Evolutionary conservation across 306 rosid species (phyloP).

Genomic region (Vigna radiata): DNA sequence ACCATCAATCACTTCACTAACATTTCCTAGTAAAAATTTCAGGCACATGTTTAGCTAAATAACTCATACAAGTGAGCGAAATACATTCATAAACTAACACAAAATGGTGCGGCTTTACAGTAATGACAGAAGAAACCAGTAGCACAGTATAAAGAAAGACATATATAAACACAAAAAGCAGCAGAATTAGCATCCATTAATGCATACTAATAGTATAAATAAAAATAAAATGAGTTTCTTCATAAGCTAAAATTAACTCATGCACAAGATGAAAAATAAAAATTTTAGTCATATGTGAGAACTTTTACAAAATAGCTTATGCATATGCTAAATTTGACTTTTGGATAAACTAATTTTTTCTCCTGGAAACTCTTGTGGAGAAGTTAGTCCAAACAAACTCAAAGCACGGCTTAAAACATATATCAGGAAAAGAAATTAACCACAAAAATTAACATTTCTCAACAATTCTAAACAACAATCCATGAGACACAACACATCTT

Average conservation of each 20-base stretch:
- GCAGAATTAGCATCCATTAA: slow-evolving; percentile 11
- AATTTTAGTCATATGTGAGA: no score
- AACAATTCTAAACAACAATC: neutral
- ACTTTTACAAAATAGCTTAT: no score
- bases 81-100: slow-evolving; percentile 7
- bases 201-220: slow-evolving; percentile 2
- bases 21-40: slow-evolving; percentile 5
- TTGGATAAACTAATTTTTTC: no score
- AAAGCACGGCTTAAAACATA: neutral
- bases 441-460: neutral
- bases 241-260: no score
- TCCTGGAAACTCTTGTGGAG: no score
- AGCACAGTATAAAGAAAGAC: slow-evolving; percentile 11
- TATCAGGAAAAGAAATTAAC: neutral
- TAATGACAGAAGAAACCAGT: slow-evolving; percentile 23
- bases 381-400: no score
- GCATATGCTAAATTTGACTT: no score
- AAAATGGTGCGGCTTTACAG: slow-evolving; percentile 9
- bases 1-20: slow-evolving; percentile 23
- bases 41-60: slow-evolving; percentile 16
- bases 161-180: neutral
- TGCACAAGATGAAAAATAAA: no score
- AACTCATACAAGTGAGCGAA: slow-evolving; percentile 1
- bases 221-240: neutral
- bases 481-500: no score